Percentiles rank a stretch among this genome's conserved stretches.
phyloP scores from a whole-genome alignment of 140 eudicot genomes.

The Oenanthe javanica region DNA sequence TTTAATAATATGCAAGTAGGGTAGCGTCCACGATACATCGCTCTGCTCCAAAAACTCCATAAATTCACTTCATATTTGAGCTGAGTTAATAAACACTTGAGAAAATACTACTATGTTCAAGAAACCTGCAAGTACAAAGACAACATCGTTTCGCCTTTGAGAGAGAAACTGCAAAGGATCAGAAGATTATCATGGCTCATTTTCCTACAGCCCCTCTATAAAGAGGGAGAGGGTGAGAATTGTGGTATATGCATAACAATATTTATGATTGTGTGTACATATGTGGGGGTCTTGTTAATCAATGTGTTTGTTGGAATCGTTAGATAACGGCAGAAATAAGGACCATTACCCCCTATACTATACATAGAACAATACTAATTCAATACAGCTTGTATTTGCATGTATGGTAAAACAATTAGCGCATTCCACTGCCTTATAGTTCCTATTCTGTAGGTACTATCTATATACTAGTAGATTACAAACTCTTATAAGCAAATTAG shows the following conservation, averaged over 20 bases:
- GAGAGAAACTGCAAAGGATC: background rate
- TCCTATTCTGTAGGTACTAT: background rate
- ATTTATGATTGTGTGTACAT: background rate
- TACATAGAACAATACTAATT: background rate
- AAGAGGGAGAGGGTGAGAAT: background rate
- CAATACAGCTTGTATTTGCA: background rate
- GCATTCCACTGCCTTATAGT: background rate
- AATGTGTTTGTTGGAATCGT: background rate
- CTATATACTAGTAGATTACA: background rate
- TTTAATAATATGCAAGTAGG: too few relatives aligned
- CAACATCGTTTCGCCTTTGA: too few relatives aligned
- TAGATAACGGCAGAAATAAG: background rate
- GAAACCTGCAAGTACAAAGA: too few relatives aligned
- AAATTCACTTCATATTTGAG: too few relatives aligned
- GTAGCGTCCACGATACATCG: too few relatives aligned
- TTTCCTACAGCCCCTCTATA: too few relatives aligned
- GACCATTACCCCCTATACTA: background rate
- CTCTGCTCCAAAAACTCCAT: too few relatives aligned
- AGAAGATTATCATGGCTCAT: background rate
- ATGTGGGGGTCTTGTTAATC: background rate
- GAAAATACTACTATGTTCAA: too few relatives aligned
- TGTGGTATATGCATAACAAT: background rate
- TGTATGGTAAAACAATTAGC: background rate
- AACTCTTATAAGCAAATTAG: background rate
- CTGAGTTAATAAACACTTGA: background rate